A percentile compares a stretch with the other conserved stretches of the same genome.
Conservation (phyloP, 345 rosid species). For the Gynandropsis gynandra region DNA sequence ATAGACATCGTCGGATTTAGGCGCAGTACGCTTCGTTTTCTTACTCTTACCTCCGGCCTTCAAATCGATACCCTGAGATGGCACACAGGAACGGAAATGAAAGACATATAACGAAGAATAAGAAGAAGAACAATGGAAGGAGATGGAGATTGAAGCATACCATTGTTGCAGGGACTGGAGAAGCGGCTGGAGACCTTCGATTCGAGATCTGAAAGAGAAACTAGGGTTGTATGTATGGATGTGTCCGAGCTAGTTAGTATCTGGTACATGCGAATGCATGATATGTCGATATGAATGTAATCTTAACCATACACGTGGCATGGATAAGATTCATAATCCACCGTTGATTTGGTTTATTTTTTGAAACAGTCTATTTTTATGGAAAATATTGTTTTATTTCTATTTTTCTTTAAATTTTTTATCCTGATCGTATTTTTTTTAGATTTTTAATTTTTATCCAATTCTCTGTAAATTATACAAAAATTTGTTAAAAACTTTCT, state of each 20-base stretch:
- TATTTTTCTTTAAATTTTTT: too few species aligned
- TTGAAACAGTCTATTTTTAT: too few species aligned
- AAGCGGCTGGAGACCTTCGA: neutral
- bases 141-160: neutral
- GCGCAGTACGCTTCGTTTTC: slow-evolving; percentile 59
- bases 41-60: slow-evolving; percentile 72
- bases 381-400: too few species aligned
- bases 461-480: too few species aligned
- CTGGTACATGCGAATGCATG: neutral
- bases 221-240: neutral
- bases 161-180: neutral
- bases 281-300: too few species aligned
- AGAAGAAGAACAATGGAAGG: neutral
- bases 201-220: neutral
- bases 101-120: neutral
- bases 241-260: neutral
- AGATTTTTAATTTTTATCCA: too few species aligned
- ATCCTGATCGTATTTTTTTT: too few species aligned
- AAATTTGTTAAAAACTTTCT: too few species aligned
- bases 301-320: too few species aligned
- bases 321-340: too few species aligned
- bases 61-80: slow-evolving; percentile 60
- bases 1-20: slow-evolving; percentile 65
- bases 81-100: neutral
- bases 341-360: too few species aligned